Evolutionary conservation across 1,139 yeast genomes (phyloP).

Genomic region (Geotrichum phurueaensis): DNA sequence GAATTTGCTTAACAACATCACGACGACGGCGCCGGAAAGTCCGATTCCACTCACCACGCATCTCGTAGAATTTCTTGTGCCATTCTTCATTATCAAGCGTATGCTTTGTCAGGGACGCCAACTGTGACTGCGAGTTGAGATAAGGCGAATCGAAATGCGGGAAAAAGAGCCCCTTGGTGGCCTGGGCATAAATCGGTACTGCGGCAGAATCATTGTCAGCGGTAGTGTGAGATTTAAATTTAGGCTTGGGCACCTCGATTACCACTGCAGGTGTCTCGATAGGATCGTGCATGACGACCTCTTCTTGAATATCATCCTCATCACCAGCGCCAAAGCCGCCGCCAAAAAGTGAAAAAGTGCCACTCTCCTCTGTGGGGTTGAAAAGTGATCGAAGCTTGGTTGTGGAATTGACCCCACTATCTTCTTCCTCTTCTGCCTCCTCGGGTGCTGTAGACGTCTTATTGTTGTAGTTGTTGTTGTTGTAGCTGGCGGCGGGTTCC

Average conservation of each 20-base stretch:
- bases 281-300: slow-evolving; percentile 14
- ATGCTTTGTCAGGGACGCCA: slow-evolving; percentile 45
- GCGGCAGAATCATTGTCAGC: not conserved
- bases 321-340: slow-evolving; percentile 19
- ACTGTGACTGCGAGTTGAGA: slow-evolving; percentile 73
- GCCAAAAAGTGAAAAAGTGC: slow-evolving; percentile 27
- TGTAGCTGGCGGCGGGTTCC: not conserved
- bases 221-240: not conserved
- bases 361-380: slow-evolving; percentile 42
- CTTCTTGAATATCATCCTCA: slow-evolving; percentile 21
- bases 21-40: slow-evolving; percentile 70
- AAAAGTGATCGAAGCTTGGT: slow-evolving; percentile 54
- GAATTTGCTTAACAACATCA: slow-evolving; percentile 59
- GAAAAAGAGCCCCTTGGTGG: slow-evolving; percentile 64
- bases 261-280: slow-evolving; percentile 22
- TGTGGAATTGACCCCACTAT: slow-evolving; percentile 17
- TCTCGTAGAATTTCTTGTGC: slow-evolving; percentile 75
- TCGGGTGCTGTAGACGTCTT: slow-evolving; percentile 21
- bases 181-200: slow-evolving; percentile 15
- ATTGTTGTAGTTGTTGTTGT: not conserved
- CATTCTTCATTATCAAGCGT: slow-evolving; percentile 45
- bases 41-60: slow-evolving; percentile 73
- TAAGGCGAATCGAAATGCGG: slow-evolving; percentile 81
- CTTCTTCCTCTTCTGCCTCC: slow-evolving; percentile 22
- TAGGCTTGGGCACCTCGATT: slow-evolving; percentile 29